Evolutionary conservation across 116 monocot species (phyloP).

Genomic region (Posidonia oceanica): DNA sequence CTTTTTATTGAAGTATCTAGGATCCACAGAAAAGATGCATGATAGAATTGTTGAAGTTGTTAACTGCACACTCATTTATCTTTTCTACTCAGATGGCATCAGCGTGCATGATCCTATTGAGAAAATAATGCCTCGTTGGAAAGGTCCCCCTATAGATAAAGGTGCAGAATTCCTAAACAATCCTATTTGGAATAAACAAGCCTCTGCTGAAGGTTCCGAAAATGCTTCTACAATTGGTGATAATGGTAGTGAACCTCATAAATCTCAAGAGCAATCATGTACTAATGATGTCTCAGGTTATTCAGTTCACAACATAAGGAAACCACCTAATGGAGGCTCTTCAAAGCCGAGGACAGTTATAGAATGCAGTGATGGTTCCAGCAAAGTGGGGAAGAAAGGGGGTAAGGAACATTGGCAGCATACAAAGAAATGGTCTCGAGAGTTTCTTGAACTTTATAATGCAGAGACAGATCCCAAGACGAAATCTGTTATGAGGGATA

Average conservation of each 20-base stretch:
- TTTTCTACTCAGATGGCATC: too few species aligned
- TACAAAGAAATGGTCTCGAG: too few species aligned
- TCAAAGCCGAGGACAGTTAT: too few species aligned
- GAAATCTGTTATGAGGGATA: too few species aligned
- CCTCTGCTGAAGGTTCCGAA: constrained; percentile 7
- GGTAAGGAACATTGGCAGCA: too few species aligned
- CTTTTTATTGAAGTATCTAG: too few species aligned
- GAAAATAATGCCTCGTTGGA: constrained; percentile 79
- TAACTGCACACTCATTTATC: too few species aligned
- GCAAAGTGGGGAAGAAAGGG: constrained; percentile 51
- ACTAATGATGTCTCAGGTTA: constrained; percentile 9
- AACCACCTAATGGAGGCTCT: too few species aligned
- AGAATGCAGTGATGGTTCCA: constrained; percentile 74
- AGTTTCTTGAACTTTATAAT: too few species aligned
- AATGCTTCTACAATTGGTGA: background rate
- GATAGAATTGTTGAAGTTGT: background rate
- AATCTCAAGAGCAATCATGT: constrained; percentile 11
- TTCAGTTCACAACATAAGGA: constrained; percentile 16
- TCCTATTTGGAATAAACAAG: background rate
- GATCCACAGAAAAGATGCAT: background rate
- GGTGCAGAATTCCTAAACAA: constrained; percentile 45
- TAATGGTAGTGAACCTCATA: constrained; percentile 12
- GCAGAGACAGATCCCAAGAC: too few species aligned
- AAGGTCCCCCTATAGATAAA: constrained; percentile 36
- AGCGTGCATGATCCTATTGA: constrained; percentile 65